A percentile compares a stretch with the other conserved stretches of the same genome.
Evolutionary conservation across 192 early-diverging fungal species (phyloP).

Genomic region (Endogone sp.): DNA sequence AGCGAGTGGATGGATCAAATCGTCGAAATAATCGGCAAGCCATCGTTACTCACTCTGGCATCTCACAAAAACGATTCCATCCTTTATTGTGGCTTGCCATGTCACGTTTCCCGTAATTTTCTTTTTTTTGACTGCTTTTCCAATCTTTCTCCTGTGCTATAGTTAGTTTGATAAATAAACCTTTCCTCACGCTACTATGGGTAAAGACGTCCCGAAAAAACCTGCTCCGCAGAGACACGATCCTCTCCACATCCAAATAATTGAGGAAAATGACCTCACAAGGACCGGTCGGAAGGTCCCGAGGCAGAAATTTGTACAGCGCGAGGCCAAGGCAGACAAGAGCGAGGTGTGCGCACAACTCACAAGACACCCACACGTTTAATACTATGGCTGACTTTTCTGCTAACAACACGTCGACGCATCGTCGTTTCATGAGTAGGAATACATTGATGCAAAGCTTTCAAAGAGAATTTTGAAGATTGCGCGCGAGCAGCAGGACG

Average conservation of each 20-base stretch:
- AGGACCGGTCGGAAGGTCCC: slow-evolving; percentile 42
- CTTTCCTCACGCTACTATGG: slow-evolving; percentile 25
- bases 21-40: too few relatives aligned
- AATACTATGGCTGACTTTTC: not conserved
- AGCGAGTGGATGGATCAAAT: too few relatives aligned
- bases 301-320: slow-evolving; percentile 54
- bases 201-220: slow-evolving; percentile 44
- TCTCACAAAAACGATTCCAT: too few relatives aligned
- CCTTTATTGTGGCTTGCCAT: too few relatives aligned
- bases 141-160: too few relatives aligned
- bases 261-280: slow-evolving; percentile 42
- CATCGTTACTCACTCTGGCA: too few relatives aligned
- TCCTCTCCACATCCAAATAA: slow-evolving; percentile 79
- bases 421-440: slow-evolving; percentile 37
- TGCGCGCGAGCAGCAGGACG: slow-evolving; percentile 88
- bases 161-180: too few relatives aligned
- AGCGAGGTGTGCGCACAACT: slow-evolving; percentile 27
- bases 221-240: slow-evolving; percentile 63
- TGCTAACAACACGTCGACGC: too few relatives aligned
- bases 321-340: slow-evolving; percentile 54
- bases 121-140: too few relatives aligned
- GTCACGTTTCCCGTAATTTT: too few relatives aligned
- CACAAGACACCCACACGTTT: not conserved
- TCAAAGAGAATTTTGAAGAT: slow-evolving; percentile 87
- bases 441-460: slow-evolving; percentile 84